Evolutionary conservation across 1,139 yeast species (phyloP), one percentile per base, ranked within the genome.

Genomic region (Debaryomyces psychrophilus): DNA sequence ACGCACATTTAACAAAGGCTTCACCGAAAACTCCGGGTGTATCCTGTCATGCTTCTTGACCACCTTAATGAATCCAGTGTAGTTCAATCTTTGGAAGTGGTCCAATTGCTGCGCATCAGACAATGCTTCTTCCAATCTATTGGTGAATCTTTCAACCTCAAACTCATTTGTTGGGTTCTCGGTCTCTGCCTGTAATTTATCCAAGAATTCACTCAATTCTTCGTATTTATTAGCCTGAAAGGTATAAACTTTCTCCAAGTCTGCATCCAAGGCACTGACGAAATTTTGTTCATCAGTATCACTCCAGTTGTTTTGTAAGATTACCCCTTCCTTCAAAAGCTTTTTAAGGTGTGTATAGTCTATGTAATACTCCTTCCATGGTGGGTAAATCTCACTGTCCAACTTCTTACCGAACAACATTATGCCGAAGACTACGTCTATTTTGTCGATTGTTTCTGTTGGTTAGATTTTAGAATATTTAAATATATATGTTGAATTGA

Each of bases 21-120:
- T 86, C 31, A 93, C 97, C 26, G 93, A 86, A 66, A 87, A 93
- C 53, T 82, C 77, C 17, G 90, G 80, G 64, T 92, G 97, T 53
- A 92, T 68, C 48, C 97, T 81, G 68, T 93, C 99, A 62, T 93
- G 99, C 68, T 92, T 93, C 73, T 93, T 92, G 55, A 92, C 97
- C 57, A 93, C 89, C 65, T 93, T 93, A 60, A 85, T 80, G 68
- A 93, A 93, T 3, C 98, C 99, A 18, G 99, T 92, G 70, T 86
- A 93, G 67, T 93, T 93, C 57, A 92, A 70, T 60, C 99, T 79
- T 44, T 95, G 87, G 69, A 93, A 93, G 60, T 83, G 89, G 62
- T 92, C 97, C 60, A 93, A 76, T 61, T 90, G 93, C 56, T 87
- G 90, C 11, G 98, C 90, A 55, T 81, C 76, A 17, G 83, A 79